Base-by-base conservation (phyloP, 306 rosid species). In the Vachellia pachyceras region DNA sequence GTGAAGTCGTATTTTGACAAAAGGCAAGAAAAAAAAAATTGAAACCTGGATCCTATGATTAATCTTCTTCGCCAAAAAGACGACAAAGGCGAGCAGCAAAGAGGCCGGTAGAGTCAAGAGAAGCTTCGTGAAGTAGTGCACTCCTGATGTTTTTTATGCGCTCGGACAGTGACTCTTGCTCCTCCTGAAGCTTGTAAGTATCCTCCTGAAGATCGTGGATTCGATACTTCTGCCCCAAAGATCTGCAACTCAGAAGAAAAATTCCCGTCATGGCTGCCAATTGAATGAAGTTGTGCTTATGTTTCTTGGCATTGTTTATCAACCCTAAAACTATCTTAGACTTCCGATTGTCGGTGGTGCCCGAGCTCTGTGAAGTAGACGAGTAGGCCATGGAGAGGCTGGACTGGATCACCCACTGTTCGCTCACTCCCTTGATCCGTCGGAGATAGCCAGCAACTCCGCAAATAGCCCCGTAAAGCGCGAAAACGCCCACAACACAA, bases 181-280 rank as follows among this genome's bases (percentile, higher is more conserved):
- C 97, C 77, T 87, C 79, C 66, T 84, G 87, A 22, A 93, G 97
- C 12, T 80, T 82, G 11, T 77, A 45, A 0, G 83, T 84, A 45
- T 95, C 99, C 61, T 95, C 94, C 29, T 75, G 37, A 42, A 91
- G 97, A 41, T 84, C 80, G 68, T 90, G 91, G 82, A 93, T 88
- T 37, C 88, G 88, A 79, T 95, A 91, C 89, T 95, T 95, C 37
- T 93, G 98, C 39, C 92, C 89, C 77, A 95, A 18, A 14, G 98
- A 95, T 86, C 93, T 88, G 81, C 86, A 44, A 79, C 98, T 92
- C 50, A 93, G 4, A 12, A 93, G 86, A 17, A 95, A 65, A 82
- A 95, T 89, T 64, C 96, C 98, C 0, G 94, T 85, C 96, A 90
- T 89, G 5, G 94, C 98, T 77, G 88, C 79, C 49, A 90, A 79